These are phyloP conservation scores for Talaromyces atroroseus DNA, from an alignment of 2,329 filamentous ascomycete genomes.

Conservation along the genomic window DNA sequence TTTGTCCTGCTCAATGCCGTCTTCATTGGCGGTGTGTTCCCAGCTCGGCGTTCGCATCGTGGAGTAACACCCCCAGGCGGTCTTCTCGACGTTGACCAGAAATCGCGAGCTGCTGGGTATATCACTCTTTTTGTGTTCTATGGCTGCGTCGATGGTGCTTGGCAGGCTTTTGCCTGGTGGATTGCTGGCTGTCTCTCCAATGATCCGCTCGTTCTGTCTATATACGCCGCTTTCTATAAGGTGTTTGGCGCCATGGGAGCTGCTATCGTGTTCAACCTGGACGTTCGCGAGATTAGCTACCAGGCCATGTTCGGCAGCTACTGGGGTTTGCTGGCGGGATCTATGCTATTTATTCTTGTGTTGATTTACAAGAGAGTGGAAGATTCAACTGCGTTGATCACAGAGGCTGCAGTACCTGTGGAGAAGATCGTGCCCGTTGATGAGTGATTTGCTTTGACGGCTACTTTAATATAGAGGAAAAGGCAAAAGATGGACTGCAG, in stretches of 20 bases:
- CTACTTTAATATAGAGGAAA: no score
- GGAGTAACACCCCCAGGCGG: conserved; percentile 10
- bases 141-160: conserved; percentile 16
- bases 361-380: conserved; percentile 17
- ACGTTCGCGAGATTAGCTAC: conserved; percentile 15
- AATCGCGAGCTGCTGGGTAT: conserved; percentile 12
- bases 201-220: conserved; percentile 17
- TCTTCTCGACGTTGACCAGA: conserved; percentile 14
- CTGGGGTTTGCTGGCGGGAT: conserved; percentile 18
- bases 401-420: background rate
- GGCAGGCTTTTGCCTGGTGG: conserved; percentile 20
- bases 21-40: conserved; percentile 19
- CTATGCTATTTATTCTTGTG: conserved; percentile 17
- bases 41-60: conserved; percentile 14
- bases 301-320: conserved; percentile 20
- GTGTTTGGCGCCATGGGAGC: conserved; percentile 19
- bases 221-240: conserved; percentile 19
- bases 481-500: no score
- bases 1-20: conserved; percentile 20
- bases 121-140: conserved; percentile 17
- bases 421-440: conserved; percentile 1
- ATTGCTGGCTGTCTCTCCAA: conserved; percentile 18
- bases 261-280: conserved; percentile 19
- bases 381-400: conserved; percentile 12
- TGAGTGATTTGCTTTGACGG: background rate